Percentiles rank a stretch among this genome's conserved stretches.
These are phyloP conservation scores for Metschnikowia santaceciliae DNA, from an alignment of 805 yeast genomes.

Conservation along the genomic window DNA sequence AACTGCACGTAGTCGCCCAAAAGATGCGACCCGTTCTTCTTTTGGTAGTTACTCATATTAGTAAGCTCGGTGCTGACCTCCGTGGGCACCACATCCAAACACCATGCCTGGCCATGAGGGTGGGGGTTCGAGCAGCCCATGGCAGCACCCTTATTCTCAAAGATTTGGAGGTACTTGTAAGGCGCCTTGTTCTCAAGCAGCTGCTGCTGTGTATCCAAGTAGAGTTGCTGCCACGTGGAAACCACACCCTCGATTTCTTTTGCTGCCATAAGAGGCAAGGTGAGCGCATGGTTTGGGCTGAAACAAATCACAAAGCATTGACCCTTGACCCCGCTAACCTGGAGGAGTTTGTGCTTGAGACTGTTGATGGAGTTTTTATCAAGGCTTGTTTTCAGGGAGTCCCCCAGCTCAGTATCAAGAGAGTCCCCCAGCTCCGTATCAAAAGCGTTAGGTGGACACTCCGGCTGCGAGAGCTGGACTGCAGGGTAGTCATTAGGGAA, in stretches of 20 bases:
- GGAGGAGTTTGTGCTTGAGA: slow-evolving; percentile 44
- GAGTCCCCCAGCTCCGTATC: slow-evolving; percentile 9
- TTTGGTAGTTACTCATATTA: slow-evolving; percentile 46
- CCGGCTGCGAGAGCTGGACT: slow-evolving; percentile 43
- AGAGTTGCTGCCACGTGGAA: slow-evolving; percentile 56
- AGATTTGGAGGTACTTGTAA: slow-evolving; percentile 60
- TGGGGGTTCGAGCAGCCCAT: slow-evolving; percentile 84
- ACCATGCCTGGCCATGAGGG: slow-evolving; percentile 84
- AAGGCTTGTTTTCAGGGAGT: too few species aligned
- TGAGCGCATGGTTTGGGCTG: slow-evolving; percentile 63
- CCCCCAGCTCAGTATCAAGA: too few species aligned
- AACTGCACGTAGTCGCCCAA: slow-evolving; percentile 59
- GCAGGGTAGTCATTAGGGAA: slow-evolving; percentile 73
- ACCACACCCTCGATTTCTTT: slow-evolving; percentile 47
- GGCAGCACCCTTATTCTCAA: slow-evolving; percentile 73
- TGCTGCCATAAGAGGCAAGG: slow-evolving; percentile 57
- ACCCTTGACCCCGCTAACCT: slow-evolving; percentile 59
- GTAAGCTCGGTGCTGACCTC: slow-evolving; percentile 59
- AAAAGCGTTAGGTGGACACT: slow-evolving; percentile 1
- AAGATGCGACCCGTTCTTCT: slow-evolving; percentile 42
- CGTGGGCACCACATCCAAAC: slow-evolving; percentile 58
- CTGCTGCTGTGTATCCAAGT: slow-evolving; percentile 39
- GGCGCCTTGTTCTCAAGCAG: slow-evolving; percentile 38
- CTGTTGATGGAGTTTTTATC: slow-evolving; percentile 7
- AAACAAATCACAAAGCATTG: slow-evolving; percentile 70